Percentiles rank a stretch among this genome's conserved stretches.
phyloP scores from a whole-genome alignment of 768 basidiomycete species.

The Termitomyces sp. region DNA sequence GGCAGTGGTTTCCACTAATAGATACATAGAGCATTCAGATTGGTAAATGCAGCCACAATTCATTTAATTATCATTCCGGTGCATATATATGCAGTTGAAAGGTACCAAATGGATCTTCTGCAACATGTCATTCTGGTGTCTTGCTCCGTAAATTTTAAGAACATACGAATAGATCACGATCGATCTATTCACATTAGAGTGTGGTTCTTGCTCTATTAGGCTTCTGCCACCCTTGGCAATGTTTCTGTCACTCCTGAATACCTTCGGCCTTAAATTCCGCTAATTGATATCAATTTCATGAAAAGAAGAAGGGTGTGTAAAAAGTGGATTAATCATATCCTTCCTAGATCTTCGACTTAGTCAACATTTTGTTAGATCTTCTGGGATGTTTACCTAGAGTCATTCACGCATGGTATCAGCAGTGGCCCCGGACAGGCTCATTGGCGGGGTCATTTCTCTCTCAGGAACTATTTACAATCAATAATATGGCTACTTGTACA shows the following conservation, averaged over 20 bases:
- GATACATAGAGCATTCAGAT: too few relatives aligned
- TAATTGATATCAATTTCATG: neutral
- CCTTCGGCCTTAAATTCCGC: neutral
- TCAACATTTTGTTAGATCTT: slow-evolving; percentile 35
- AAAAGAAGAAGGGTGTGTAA: slow-evolving; percentile 8
- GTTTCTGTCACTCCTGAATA: slow-evolving; percentile 10
- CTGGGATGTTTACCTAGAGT: slow-evolving; percentile 52
- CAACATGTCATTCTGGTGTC: too few relatives aligned
- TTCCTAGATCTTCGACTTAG: slow-evolving; percentile 28
- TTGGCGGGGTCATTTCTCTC: slow-evolving; percentile 6
- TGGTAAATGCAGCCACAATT: too few relatives aligned
- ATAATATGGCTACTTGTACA: neutral
- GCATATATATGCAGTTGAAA: too few relatives aligned
- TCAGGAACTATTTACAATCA: neutral
- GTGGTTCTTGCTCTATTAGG: too few relatives aligned
- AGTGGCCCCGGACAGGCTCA: too few relatives aligned
- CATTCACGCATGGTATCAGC: slow-evolving; percentile 51
- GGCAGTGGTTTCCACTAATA: too few relatives aligned
- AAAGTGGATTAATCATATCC: neutral
- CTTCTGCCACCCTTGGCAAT: slow-evolving; percentile 7
- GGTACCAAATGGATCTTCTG: too few relatives aligned
- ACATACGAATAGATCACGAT: too few relatives aligned
- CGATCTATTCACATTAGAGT: too few relatives aligned
- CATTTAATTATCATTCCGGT: too few relatives aligned
- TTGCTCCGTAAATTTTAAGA: too few relatives aligned